Conservation (phyloP, 2,329 filamentous ascomycete genomes). For the Fusarium tuaranense region DNA sequence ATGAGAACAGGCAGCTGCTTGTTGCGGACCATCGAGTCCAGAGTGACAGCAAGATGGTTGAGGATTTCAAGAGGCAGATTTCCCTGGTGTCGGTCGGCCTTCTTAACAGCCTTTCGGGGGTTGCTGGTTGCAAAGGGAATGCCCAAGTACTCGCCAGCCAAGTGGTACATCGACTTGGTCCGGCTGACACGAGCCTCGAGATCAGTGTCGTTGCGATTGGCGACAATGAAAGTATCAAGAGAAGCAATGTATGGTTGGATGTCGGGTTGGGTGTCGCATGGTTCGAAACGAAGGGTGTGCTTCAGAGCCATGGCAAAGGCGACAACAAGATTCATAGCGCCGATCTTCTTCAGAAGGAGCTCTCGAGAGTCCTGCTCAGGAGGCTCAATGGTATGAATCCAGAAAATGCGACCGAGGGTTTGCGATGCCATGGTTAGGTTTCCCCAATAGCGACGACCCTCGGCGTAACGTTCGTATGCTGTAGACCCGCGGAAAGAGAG, state of each 20-base stretch:
- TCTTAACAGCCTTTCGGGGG: constrained; percentile 81
- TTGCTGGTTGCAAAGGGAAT: constrained; percentile 82
- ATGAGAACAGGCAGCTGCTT: constrained; percentile 66
- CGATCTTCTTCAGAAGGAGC: constrained; percentile 77
- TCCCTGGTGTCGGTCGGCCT: constrained; percentile 76
- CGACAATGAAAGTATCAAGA: constrained; percentile 76
- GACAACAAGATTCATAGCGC: constrained; percentile 80
- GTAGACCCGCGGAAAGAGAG: constrained; percentile 82
- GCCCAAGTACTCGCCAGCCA: constrained; percentile 78
- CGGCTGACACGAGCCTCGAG: constrained; percentile 46
- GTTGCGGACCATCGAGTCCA: constrained; percentile 70
- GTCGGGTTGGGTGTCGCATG: constrained; percentile 81
- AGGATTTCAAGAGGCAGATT: constrained; percentile 86
- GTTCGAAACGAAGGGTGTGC: constrained; percentile 86
- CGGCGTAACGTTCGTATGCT: constrained; percentile 79
- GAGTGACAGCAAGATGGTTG: constrained; percentile 74
- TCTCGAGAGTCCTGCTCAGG: constrained; percentile 66
- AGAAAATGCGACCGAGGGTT: constrained; percentile 81
- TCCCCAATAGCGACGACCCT: constrained; percentile 73
- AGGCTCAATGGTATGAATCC: constrained; percentile 78
- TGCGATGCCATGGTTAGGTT: constrained; percentile 71
- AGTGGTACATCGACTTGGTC: constrained; percentile 68
- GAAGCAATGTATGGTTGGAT: constrained; percentile 76
- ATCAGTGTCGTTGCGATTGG: constrained; percentile 59
- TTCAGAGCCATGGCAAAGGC: constrained; percentile 82